Base-by-base conservation (phyloP, 2,329 filamentous ascomycete genomes). In the Calonectria hongkongensis region DNA sequence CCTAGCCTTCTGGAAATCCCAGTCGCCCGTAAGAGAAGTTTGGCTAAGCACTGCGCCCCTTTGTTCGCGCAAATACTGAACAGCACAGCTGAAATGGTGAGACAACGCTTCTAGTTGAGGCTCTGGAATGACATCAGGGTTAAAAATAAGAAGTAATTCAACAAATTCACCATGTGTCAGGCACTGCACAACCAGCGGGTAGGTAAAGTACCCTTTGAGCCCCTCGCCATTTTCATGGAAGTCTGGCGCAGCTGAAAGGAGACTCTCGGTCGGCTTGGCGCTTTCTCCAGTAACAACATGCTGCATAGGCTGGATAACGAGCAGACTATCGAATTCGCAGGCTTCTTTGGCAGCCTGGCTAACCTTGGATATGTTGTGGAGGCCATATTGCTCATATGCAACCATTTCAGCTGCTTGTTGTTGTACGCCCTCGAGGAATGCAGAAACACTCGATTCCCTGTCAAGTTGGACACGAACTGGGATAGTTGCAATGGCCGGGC, bases 401-500 rank as follows among this genome's bases (percentile, higher is more conserved):
- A 79, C 75, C 60, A 74, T 76, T 4, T 76, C 73, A 2, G 71
- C 41, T 2, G 72, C 60, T 27, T 78, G 68, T 2, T 70, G 25
- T 27, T 79, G 79, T 0, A 79, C 21, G 0, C 48, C 16, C 0
- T 70, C 16, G 1, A 81, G 60, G 27, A 71, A 71, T 6, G 0
- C 76, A 45, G 54, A 25, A 0, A 78, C 74, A 0, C 16, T 64
- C 16, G 69, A 18, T 4, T 63, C 27, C 4, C 15, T 13, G 88
- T 81, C 77, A 8, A 87, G 65, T 8, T 73, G 79, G 4, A 87
- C 78, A 3, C 85, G 83, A 12, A 87, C 74, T 0, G 86, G 86
- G 3, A 87, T 81, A 0, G 86, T 87, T 3, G 85, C 83, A 65
- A 87, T 85, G 68, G 85, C 78, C 7, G 79, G 78, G 1, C 74